Evolutionary conservation across 2,329 filamentous ascomycete genomes (phyloP), one percentile per base, ranked within the genome.

Genomic region (Alternaria sp.): DNA sequence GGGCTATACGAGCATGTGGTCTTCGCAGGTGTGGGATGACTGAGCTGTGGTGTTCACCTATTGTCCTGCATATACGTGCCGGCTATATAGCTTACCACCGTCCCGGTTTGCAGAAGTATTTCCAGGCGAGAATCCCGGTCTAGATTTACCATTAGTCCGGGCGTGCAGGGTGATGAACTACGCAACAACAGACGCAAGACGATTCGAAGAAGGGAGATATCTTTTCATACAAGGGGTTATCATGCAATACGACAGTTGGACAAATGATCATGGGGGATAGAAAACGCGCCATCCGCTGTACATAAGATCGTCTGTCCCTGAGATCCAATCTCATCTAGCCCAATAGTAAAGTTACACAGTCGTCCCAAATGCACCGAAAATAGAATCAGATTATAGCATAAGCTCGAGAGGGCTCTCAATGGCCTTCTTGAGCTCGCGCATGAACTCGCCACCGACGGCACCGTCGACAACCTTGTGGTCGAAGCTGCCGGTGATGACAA

Each of bases 391-490:
- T 65, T 91, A 99, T 83, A 99, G 87, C 81, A 99, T 86, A 73
- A 99, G 87, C 86, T 97, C 92, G 73, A 99, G 87, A 71, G 96
- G 96, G 88, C 97, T 97, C 90, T 99, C 96, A 65, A 99, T 86
- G 57, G 94, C 92, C 88, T 94, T 95, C 92, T 99, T 99, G 82
- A 99, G 86, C 86, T 96, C 96, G 82, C 89, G 90, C 83, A 99
- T 93, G 90, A 95, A 99, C 83, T 99, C 96, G 63, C 91, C 96
- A 78, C 96, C 96, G 62, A 98, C 92, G 44, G 94, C 96, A 69
- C 96, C 96, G 80, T 99, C 96, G 12, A 99, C 90, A 55, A 98
- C 94, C 88, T 97, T 97, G 90, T 99, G 96, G 86, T 99, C 96
- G 81, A 99, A 99, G 87, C 92, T 96, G 77, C 86, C 95, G 43